Base-by-base conservation (phyloP, 805 yeast genomes). In the Hanseniaspora meyeri region DNA sequence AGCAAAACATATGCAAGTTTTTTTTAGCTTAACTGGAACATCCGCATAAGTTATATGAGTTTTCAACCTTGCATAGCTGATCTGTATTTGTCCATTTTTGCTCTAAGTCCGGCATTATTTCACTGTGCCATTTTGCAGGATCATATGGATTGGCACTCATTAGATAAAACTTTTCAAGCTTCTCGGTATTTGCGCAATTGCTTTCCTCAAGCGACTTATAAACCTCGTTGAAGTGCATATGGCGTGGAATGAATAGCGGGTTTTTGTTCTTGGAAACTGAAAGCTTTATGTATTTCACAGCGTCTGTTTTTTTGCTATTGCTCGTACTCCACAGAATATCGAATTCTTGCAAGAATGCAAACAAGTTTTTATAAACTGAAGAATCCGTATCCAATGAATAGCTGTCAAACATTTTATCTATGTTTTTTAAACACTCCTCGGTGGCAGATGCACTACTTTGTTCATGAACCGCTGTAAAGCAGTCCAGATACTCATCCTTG, bases 221-320 rank as follows among this genome's bases (percentile, higher is more conserved):
- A 0, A 88, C 96, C 59, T 89, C 90, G 55, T 88, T 87, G 55
- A 93, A 72, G 53, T 90, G 82, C 89, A 95, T 87, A 60, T 82
- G 85, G 59, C 91, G 76, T 20, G 96, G 93, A 6, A 85, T 76
- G 64, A 91, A 91, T 38, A 79, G 65, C 2, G 97, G 98, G 64
- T 91, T 93, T 50, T 70, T 72, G 2, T 61, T 54, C 7, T 70
- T 64, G 49, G 88, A 79, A 3, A 72, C 61, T 9, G 58, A 60
- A 4, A 59, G 61, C 51, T 90, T 73, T 12, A 64, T 66, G 8
- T 73, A 68, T 48, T 76, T 76, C 0, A 50, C 32, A 42, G 43
- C 20, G 57, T 59, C 11, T 58, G 61, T 10, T 81, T 64, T 48
- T 83, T 72, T 3, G 66, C 66, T 32, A 67, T 69, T 66, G 79